Conservation (phyloP, 2,329 filamentous ascomycete genomes). For the Fusarium transvaalense region DNA sequence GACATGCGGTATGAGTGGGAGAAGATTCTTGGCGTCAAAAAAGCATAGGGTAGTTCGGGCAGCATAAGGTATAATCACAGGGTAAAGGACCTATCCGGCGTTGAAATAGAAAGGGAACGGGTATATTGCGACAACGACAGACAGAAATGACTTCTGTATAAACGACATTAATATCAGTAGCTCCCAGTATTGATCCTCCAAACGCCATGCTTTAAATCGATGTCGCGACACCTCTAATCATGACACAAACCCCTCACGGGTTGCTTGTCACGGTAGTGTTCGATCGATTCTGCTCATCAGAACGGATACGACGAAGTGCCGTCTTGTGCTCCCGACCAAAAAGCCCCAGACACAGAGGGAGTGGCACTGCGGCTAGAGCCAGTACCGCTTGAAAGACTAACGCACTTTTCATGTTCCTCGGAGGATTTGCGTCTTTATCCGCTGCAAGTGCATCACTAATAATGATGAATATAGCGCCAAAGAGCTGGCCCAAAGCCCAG, state of each 20-base stretch:
- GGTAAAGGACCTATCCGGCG: background rate
- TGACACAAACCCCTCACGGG: slow-evolving; percentile 18
- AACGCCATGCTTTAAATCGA: background rate
- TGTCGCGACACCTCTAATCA: background rate
- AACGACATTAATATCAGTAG: slow-evolving; percentile 20
- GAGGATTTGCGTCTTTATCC: slow-evolving; percentile 65
- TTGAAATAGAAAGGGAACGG: slow-evolving; percentile 32
- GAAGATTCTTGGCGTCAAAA: slow-evolving; percentile 47
- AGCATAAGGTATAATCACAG: slow-evolving; percentile 4
- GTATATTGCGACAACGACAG: slow-evolving; percentile 45
- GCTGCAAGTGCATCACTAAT: slow-evolving; percentile 80
- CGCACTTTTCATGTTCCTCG: slow-evolving; percentile 78
- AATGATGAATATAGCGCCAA: slow-evolving; percentile 88
- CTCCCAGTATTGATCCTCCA: background rate
- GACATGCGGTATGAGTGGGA: slow-evolving; percentile 76
- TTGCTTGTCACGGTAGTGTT: slow-evolving; percentile 38
- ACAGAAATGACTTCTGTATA: slow-evolving; percentile 20
- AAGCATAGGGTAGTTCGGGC: slow-evolving; percentile 2
- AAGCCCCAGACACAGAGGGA: slow-evolving; percentile 76
- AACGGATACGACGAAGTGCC: slow-evolving; percentile 62
- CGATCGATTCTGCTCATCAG: slow-evolving; percentile 53
- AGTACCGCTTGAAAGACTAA: slow-evolving; percentile 85
- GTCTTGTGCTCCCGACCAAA: slow-evolving; percentile 72
- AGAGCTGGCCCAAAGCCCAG: slow-evolving; percentile 87
- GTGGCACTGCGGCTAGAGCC: slow-evolving; percentile 71